Evolutionary conservation across 257 asterid genomes (phyloP).

Genomic region (Penstemon newberryi): DNA sequence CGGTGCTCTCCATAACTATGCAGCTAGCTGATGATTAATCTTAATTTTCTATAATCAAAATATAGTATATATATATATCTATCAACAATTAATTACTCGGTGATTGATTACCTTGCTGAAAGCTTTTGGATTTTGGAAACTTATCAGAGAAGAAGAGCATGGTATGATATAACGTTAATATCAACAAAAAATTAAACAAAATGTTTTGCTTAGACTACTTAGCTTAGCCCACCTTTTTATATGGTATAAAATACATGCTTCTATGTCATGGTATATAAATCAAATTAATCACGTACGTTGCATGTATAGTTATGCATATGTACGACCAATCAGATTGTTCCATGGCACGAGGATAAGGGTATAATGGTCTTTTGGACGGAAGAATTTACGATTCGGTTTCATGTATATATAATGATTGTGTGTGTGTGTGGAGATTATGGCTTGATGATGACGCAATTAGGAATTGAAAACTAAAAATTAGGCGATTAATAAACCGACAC

Average conservation of each 20-base stretch:
- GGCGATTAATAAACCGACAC: constrained; percentile 56
- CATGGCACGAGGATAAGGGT: constrained; percentile 2
- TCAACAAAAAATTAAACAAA: constrained; percentile 21
- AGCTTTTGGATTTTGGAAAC: constrained; percentile 26
- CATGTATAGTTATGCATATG: background rate
- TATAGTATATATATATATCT: too few relatives aligned
- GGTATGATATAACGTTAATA: background rate
- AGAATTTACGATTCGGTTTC: background rate
- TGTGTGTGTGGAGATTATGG: constrained; percentile 31
- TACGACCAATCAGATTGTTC: background rate
- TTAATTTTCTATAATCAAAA: too few relatives aligned
- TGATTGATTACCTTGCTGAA: background rate
- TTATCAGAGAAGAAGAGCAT: constrained; percentile 33
- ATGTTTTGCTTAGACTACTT: constrained; percentile 26
- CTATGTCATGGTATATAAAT: constrained; percentile 22
- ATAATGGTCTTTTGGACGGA: background rate
- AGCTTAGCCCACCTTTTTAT: constrained; percentile 39
- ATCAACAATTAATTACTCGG: background rate
- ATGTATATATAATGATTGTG: constrained; percentile 6
- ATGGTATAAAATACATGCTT: constrained; percentile 34
- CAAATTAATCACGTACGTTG: constrained; percentile 7
- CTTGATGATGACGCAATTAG: constrained; percentile 38
- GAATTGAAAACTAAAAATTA: constrained; percentile 37
- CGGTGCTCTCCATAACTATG: constrained; percentile 53
- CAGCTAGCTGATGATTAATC: too few relatives aligned